Conservation (phyloP, 1,284 basidiomycete genomes). For the Pterula multifida region DNA sequence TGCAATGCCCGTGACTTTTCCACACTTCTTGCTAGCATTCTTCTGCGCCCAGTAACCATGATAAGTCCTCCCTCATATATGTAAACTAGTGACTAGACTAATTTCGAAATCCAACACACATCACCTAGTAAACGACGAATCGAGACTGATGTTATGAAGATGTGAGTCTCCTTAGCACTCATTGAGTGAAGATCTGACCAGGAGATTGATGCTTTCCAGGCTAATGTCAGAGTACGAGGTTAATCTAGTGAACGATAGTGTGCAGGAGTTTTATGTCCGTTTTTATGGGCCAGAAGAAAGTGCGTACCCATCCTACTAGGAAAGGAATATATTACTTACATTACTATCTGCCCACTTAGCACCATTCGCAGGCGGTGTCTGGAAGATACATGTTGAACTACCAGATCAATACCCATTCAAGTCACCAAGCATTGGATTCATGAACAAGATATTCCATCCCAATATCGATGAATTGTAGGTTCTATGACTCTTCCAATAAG, state of each 20-base stretch:
- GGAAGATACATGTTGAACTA: slow-evolving; percentile 99
- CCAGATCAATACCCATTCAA: slow-evolving; percentile 99
- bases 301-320: slow-evolving; percentile 31
- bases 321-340: slow-evolving; percentile 5
- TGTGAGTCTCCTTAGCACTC: slow-evolving; percentile 44
- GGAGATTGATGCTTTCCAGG: slow-evolving; percentile 28
- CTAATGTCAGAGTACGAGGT: slow-evolving; percentile 97
- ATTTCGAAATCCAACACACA: slow-evolving; percentile 21
- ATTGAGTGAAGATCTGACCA: not conserved
- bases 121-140: slow-evolving; percentile 75
- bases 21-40: slow-evolving; percentile 9
- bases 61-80: slow-evolving; percentile 20
- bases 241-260: slow-evolving; percentile 93
- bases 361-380: slow-evolving; percentile 90
- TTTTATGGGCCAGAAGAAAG: slow-evolving; percentile 94
- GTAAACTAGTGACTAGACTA: slow-evolving; percentile 2
- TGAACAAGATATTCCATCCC: slow-evolving; percentile 99
- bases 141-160: slow-evolving; percentile 99
- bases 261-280: slow-evolving; percentile 97
- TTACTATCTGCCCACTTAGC: slow-evolving; percentile 35
- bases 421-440: slow-evolving; percentile 97
- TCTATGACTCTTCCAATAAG: not conserved
- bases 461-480: slow-evolving; percentile 92
- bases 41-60: slow-evolving; percentile 16
- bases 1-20: not conserved